Evolutionary conservation across 371 early-diverging fungal genomes (phyloP).

Genomic region (Capillidium rhysosporum): DNA sequence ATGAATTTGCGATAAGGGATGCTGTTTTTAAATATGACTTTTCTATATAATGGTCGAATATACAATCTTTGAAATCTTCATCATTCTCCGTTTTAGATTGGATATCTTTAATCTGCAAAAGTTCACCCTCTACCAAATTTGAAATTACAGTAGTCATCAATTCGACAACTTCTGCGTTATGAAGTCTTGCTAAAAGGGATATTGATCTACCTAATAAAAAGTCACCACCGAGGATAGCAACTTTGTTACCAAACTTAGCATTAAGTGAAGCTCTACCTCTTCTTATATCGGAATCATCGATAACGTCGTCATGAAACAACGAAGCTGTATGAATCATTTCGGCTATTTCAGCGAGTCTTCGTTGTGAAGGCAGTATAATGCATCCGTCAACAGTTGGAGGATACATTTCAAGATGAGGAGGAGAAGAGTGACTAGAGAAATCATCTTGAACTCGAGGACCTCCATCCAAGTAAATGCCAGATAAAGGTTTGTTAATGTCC

Average conservation of each 20-base stretch:
- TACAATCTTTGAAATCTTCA: constrained; percentile 9
- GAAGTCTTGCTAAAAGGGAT: constrained; percentile 64
- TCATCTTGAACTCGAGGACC: constrained; percentile 11
- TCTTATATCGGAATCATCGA: constrained; percentile 47
- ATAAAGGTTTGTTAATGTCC: background rate
- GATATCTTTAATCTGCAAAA: constrained; percentile 80
- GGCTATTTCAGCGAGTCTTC: constrained; percentile 82
- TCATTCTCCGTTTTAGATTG: constrained; percentile 12
- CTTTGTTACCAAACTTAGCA: constrained; percentile 83
- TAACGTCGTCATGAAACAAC: constrained; percentile 88
- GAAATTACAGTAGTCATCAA: constrained; percentile 82
- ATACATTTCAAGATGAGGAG: too few species aligned
- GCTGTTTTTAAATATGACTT: constrained; percentile 93
- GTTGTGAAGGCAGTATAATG: constrained; percentile 64
- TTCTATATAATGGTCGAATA: constrained; percentile 76
- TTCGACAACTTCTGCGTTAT: constrained; percentile 79
- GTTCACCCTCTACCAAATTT: constrained; percentile 88
- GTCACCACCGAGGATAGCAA: constrained; percentile 91
- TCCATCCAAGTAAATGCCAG: background rate
- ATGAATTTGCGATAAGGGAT: constrained; percentile 86
- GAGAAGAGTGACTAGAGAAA: constrained; percentile 25
- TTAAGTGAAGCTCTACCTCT: constrained; percentile 57
- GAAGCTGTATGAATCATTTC: constrained; percentile 96
- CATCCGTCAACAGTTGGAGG: constrained; percentile 10
- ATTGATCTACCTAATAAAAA: constrained; percentile 84